A percentile compares a stretch with the other conserved stretches of the same genome.
Evolutionary conservation across 768 basidiomycete species (phyloP).

Genomic region (Lactifluus piperatus): DNA sequence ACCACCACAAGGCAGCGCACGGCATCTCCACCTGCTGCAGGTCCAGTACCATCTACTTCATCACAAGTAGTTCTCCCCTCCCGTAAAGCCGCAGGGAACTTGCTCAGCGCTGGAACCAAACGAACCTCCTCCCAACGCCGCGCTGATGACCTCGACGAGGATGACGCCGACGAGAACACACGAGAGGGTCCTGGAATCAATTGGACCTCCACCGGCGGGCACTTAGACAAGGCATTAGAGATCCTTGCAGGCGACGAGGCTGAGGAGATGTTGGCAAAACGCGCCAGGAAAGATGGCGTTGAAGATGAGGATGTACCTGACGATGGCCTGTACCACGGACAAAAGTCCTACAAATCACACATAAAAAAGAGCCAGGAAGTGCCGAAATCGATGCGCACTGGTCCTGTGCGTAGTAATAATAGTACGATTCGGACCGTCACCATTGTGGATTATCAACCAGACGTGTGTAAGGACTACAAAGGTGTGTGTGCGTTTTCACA

Average conservation of each 20-base stretch:
- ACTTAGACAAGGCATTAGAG: slow-evolving; percentile 61
- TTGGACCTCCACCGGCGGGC: slow-evolving; percentile 71
- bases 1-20: slow-evolving; percentile 71
- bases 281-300: slow-evolving; percentile 45
- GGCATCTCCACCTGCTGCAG: slow-evolving; percentile 50
- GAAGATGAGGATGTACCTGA: slow-evolving; percentile 57
- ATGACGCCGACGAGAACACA: slow-evolving; percentile 44
- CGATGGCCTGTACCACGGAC: slow-evolving; percentile 83
- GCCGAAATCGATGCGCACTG: slow-evolving; percentile 82
- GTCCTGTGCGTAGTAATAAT: slow-evolving; percentile 59
- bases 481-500: slow-evolving; percentile 50
- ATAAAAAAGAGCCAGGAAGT: slow-evolving; percentile 76
- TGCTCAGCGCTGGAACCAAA: slow-evolving; percentile 73
- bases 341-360: slow-evolving; percentile 71
- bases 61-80: slow-evolving; percentile 74
- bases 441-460: slow-evolving; percentile 95
- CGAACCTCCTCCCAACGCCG: slow-evolving; percentile 44
- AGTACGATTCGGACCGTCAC: slow-evolving; percentile 91
- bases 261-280: slow-evolving; percentile 66
- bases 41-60: slow-evolving; percentile 40
- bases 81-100: slow-evolving; percentile 55
- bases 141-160: slow-evolving; percentile 41
- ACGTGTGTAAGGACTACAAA: slow-evolving; percentile 99
- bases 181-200: slow-evolving; percentile 55
- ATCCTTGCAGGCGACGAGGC: slow-evolving; percentile 80